Evolutionary conservation across 495 filamentous ascomycete genomes (phyloP), one percentile per base, ranked within the genome.

Genomic region (Annulohypoxylon stygium): DNA sequence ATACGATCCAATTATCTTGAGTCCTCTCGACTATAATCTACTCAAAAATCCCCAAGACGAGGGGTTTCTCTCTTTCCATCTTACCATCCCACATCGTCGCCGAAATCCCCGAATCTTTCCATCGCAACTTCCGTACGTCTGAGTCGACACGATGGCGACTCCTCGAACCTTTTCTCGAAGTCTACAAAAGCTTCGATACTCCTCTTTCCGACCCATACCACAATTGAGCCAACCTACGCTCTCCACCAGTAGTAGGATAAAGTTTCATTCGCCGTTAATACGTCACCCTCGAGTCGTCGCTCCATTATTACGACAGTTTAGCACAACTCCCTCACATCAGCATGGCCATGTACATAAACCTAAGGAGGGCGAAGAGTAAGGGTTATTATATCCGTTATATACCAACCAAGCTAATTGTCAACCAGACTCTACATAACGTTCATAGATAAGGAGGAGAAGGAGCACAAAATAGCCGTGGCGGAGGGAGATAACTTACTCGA

Each of bases 291-390:
- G 64, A 65, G 48, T 47, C 7, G 43, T 61, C 47, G 58, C 51
- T 67, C 50, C 61, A 59, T 51, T 67, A 23, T 23, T 84, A 80
- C 87, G 92, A 67, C 78, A 78, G 64, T 94, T 98, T 80, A 92
- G 93, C 47, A 87, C 84, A 16, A 88, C 93, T 1, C 77, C 88
- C 53, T 79, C 82, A 26, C 79, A 80, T 16, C 82, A 78, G 39
- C 95, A 99, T 78, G 93, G 92, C 33, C 93, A 98, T 75, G 83
- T 97, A 73, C 88, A 88, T 51, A 88, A 93, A 30, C 95, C 96
- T 2, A 95, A 93, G 82, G 88, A 94, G 2, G 96, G 96, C n/a
- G 93, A 98, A 86, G 96, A 97, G 94, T 97, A 86, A 78, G 90
- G 80, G 12, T 26, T 30, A 16, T 16, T 4, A 16, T 25, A 4